Evolutionary conservation across 768 basidiomycete species (phyloP).

Genomic region (Royoungia palumana): DNA sequence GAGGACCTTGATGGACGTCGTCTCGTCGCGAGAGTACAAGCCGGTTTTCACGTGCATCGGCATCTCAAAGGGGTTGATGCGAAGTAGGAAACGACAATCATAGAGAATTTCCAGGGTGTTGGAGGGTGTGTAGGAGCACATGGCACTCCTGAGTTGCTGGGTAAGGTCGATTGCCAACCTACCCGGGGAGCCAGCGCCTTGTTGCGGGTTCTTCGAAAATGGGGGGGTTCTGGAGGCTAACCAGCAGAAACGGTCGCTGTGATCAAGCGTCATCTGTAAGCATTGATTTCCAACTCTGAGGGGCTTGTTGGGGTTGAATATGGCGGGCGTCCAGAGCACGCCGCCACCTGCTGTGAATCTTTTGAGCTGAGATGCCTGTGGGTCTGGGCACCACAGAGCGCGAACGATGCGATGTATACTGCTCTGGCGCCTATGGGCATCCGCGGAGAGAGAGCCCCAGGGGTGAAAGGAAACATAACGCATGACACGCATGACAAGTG

Average conservation of each 20-base stretch:
- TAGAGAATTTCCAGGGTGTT: slow-evolving; percentile 45
- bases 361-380: slow-evolving; percentile 18
- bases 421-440: slow-evolving; percentile 49
- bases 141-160: slow-evolving; percentile 15
- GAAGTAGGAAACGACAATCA: slow-evolving; percentile 62
- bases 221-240: slow-evolving; percentile 59
- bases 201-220: slow-evolving; percentile 31
- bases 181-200: slow-evolving; percentile 19
- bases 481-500: slow-evolving; percentile 52
- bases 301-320: slow-evolving; percentile 26
- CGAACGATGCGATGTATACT: slow-evolving; percentile 47
- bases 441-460: slow-evolving; percentile 70
- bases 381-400: slow-evolving; percentile 44
- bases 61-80: slow-evolving; percentile 42
- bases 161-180: slow-evolving; percentile 45
- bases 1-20: slow-evolving; percentile 33
- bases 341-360: slow-evolving; percentile 56
- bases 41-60: slow-evolving; percentile 36
- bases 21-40: slow-evolving; percentile 21
- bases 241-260: slow-evolving; percentile 47
- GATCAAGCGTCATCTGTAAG: slow-evolving; percentile 9
- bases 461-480: slow-evolving; percentile 71
- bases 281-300: slow-evolving; percentile 20
- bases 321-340: slow-evolving; percentile 61
- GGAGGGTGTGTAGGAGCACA: slow-evolving; percentile 9